Evolutionary conservation across 257 asterid species (phyloP).

Genomic region (Nicotiana knightiana): DNA sequence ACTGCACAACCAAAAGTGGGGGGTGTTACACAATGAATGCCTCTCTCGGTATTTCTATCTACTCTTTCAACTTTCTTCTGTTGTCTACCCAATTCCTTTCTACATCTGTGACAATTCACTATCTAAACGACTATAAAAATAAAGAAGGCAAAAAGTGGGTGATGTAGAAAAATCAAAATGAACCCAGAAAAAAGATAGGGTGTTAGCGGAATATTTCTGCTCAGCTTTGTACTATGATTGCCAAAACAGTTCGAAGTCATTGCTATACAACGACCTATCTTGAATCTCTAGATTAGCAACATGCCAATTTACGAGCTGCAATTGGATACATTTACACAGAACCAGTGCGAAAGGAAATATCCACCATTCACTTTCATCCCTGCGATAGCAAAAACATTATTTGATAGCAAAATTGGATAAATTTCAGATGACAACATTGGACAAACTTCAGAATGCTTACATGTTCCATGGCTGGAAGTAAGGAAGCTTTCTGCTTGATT

Average conservation of each 20-base stretch:
- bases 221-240: constrained; percentile 47
- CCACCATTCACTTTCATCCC: constrained; percentile 99
- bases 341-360: constrained; percentile 82
- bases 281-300: constrained; percentile 94
- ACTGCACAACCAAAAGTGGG: constrained; percentile 35
- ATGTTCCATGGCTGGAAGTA: constrained; percentile 94
- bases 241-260: constrained; percentile 91
- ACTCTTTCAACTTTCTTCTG: neutral
- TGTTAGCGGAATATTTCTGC: constrained; percentile 34
- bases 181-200: constrained; percentile 59
- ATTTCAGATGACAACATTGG: neutral
- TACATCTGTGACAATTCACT: constrained; percentile 41
- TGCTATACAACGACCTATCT: constrained; percentile 87
- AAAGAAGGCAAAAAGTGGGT: constrained; percentile 22
- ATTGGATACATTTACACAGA: constrained; percentile 82
- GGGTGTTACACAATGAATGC: constrained; percentile 41
- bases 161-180: constrained; percentile 21
- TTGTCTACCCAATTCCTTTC: constrained; percentile 32
- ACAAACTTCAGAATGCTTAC: constrained; percentile 34
- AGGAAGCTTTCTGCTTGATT: constrained; percentile 60
- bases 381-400: constrained; percentile 20
- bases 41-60: constrained; percentile 12
- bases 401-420: neutral
- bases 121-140: constrained; percentile 23
- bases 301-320: constrained; percentile 87